Base-by-base conservation (phyloP, 495 filamentous ascomycete genomes). In the Daldinia bambusicola region DNA sequence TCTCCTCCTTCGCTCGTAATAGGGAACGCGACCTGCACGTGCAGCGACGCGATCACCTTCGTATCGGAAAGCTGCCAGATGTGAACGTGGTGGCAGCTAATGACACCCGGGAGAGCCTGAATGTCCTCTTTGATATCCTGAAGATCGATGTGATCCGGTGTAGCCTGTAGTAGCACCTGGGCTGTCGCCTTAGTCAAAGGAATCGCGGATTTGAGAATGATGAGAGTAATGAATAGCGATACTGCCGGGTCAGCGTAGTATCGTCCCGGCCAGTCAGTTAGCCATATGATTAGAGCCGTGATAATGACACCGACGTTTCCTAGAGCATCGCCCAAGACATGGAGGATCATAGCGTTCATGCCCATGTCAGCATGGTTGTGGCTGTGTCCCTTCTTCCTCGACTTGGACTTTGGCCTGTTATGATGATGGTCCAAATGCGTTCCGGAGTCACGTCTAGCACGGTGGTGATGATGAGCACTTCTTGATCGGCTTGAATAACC, bases 61-160 rank as follows among this genome's bases (percentile, higher is more conserved):
- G 93, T 93, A 75, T 98, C 95, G 45, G 90, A 95, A 31, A 99
- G 86, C 78, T 98, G 95, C 95, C 95, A 99, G 66, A 99, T 94
- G 78, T 99, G 95, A 10, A 99, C 84, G 74, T 99, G 94, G 80
- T 99, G 95, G 64, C 94, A 95, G 75, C 90, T 91, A 67, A 93
- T 81, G 37, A 99, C 89, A 48, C 95, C 95, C 0, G 89, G 91
- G 13, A 98, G 88, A 22, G 86, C 80, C 70, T 92, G 86, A 62
- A 99, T 97, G 77, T 99, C 95, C 60, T 92, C 89, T 72, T 95
- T 92, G 82, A 99, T 94, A 59, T 98, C 91, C 66, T 94, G 91
- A 61, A 98, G 86, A 63, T 89, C 89, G 79, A 99, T 89, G 30
- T 92, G 91, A 20, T 91, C 89, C 0, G 95, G 95, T 0, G 94